Percentiles rank a stretch among this genome's conserved stretches.
Conservation (phyloP, 768 basidiomycete species). For the Xerocomus spinulosus region DNA sequence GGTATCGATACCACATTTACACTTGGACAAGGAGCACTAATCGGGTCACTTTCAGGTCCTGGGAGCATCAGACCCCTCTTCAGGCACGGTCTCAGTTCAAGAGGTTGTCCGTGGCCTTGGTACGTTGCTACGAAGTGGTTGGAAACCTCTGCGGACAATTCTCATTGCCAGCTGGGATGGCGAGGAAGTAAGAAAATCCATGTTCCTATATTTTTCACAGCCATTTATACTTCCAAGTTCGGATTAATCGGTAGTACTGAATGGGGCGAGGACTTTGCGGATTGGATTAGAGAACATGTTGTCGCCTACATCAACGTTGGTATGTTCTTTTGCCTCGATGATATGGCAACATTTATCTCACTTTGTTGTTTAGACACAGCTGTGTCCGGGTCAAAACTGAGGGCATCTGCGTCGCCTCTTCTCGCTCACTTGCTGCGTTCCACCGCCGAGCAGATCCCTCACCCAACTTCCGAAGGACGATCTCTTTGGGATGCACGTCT, state of each 20-base stretch:
- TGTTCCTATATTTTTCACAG: background rate
- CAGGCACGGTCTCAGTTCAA: constrained; percentile 52
- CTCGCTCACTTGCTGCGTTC: constrained; percentile 69
- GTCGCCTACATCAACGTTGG: constrained; percentile 89
- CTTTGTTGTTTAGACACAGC: constrained; percentile 43
- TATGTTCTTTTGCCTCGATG: constrained; percentile 24
- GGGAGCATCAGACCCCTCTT: constrained; percentile 53
- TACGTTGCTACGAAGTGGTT: constrained; percentile 47
- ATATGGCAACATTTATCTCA: constrained; percentile 31
- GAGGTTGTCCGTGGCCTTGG: constrained; percentile 58
- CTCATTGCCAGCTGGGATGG: constrained; percentile 80
- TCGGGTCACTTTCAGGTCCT: constrained; percentile 30
- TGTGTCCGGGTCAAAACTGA: constrained; percentile 48
- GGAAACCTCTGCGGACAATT: constrained; percentile 69
- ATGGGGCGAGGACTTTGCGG: constrained; percentile 88
- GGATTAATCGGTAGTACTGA: constrained; percentile 87
- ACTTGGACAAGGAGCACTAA: background rate
- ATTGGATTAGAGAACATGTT: constrained; percentile 75
- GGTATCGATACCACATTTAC: constrained; percentile 14
- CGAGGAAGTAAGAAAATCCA: constrained; percentile 47
- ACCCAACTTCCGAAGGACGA: constrained; percentile 59
- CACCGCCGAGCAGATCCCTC: constrained; percentile 66
- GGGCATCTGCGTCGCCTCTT: constrained; percentile 67
- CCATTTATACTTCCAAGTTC: constrained; percentile 33
- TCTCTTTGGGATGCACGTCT: constrained; percentile 76